Conservation (phyloP, 257 asterid genomes). For the Solanum chiquidenum region DNA sequence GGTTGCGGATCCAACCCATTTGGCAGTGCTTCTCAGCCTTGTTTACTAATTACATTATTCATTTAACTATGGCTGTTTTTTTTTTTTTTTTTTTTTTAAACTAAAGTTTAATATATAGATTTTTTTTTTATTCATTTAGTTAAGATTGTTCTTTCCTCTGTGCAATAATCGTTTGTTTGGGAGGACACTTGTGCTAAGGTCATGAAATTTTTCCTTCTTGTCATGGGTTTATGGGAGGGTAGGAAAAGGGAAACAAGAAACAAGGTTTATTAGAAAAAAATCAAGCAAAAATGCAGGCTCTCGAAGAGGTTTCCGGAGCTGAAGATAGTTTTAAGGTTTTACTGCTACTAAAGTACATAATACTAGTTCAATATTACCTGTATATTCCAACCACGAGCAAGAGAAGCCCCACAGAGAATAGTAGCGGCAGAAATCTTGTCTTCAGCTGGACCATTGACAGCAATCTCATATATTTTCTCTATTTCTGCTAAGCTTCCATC, state of each 20-base stretch:
- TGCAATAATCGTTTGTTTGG: not conserved
- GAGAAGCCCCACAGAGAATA: conserved; percentile 87
- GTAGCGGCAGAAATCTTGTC: conserved; percentile 94
- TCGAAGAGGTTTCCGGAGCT: not conserved
- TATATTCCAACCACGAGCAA: conserved; percentile 93
- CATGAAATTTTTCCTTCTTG: not conserved
- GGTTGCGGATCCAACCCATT: not conserved
- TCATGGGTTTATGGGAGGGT: not conserved
- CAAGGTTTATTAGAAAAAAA: not conserved
- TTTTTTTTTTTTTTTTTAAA: too few species aligned
- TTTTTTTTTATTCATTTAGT: not conserved
- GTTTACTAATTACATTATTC: not conserved
- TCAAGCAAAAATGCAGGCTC: not conserved
- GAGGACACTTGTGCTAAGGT: not conserved
- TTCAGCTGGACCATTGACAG: conserved; percentile 71
- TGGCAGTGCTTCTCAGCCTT: not conserved
- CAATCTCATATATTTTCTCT: conserved; percentile 88
- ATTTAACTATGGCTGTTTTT: not conserved
- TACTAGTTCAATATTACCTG: conserved; percentile 44
- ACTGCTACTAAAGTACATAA: not conserved
- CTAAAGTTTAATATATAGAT: too few species aligned
- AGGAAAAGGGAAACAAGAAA: not conserved
- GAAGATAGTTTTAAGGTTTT: not conserved
- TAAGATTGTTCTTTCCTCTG: not conserved
- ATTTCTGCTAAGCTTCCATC: conserved; percentile 95